Evolutionary conservation across 352 stramenopile genomes (phyloP).

Genomic region (Nothophytophthora sp.): DNA sequence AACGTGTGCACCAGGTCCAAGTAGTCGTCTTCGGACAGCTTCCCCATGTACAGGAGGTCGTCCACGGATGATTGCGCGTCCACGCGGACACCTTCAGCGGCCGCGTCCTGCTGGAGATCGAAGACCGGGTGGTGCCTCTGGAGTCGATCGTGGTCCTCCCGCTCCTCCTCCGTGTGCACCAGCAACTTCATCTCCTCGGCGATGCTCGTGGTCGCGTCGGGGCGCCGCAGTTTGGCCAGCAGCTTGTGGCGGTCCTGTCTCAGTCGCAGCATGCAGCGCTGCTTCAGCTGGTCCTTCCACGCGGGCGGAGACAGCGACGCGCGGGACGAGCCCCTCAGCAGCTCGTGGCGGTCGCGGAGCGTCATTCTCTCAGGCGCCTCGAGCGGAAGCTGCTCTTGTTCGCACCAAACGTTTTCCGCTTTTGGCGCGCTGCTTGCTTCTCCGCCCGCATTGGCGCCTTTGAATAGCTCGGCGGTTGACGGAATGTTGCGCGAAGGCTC

Average conservation of each 20-base stretch:
- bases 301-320: conserved; percentile 61
- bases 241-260: conserved; percentile 61
- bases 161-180: conserved; percentile 43
- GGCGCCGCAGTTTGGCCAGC: conserved; percentile 62
- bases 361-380: background rate
- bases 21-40: conserved; percentile 71
- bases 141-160: background rate
- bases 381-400: background rate
- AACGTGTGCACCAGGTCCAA: conserved; percentile 74
- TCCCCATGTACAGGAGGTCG: conserved; percentile 56
- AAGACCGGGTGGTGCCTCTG: conserved; percentile 38
- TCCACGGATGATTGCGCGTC: conserved; percentile 48
- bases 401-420: background rate
- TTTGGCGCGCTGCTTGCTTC: background rate
- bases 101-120: conserved; percentile 15
- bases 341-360: conserved; percentile 4
- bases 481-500: background rate
- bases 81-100: background rate
- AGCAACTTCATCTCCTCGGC: conserved; percentile 65
- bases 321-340: conserved; percentile 27
- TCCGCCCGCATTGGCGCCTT: background rate
- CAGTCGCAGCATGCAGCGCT: conserved; percentile 70
- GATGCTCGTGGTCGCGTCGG: conserved; percentile 47
- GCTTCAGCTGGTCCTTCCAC: conserved; percentile 79
- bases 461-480: background rate